A percentile compares a stretch with the other conserved stretches of the same genome.
These are phyloP conservation scores for Blastomyces silverae DNA, from an alignment of 2,329 filamentous ascomycete species.

Conservation along the genomic window DNA sequence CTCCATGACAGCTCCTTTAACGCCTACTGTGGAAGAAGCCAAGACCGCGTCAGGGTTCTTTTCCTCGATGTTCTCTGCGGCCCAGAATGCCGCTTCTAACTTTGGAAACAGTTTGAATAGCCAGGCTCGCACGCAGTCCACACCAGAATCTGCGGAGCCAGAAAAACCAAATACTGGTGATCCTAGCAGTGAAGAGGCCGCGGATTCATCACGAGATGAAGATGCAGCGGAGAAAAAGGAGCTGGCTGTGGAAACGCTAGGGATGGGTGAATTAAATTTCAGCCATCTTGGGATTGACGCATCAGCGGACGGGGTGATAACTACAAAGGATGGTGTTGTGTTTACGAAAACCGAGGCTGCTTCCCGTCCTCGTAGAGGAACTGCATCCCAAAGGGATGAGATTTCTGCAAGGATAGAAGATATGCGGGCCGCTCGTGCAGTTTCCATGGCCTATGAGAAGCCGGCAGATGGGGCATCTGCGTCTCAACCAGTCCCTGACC, in stretches of 20 bases:
- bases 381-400: slow-evolving; percentile 43
- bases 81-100: slow-evolving; percentile 82
- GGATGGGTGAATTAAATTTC: slow-evolving; percentile 79
- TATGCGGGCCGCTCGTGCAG: slow-evolving; percentile 52
- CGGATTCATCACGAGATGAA: slow-evolving; percentile 21
- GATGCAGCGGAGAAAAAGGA: slow-evolving; percentile 53
- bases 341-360: slow-evolving; percentile 33
- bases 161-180: slow-evolving; percentile 28
- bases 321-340: slow-evolving; percentile 35
- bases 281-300: slow-evolving; percentile 71
- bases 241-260: slow-evolving; percentile 79
- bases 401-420: slow-evolving; percentile 53
- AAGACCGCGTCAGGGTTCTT: slow-evolving; percentile 64
- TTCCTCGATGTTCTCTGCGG: slow-evolving; percentile 83
- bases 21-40: slow-evolving; percentile 65
- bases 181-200: slow-evolving; percentile 26
- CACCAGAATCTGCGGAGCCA: slow-evolving; percentile 30
- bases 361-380: slow-evolving; percentile 33
- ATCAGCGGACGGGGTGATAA: slow-evolving; percentile 31
- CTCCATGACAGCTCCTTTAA: slow-evolving; percentile 62
- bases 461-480: slow-evolving; percentile 39
- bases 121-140: slow-evolving; percentile 42
- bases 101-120: slow-evolving; percentile 58
- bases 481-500: slow-evolving; percentile 33
- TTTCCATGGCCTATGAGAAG: slow-evolving; percentile 54